These are phyloP conservation scores for Kazachstania bromeliacearum DNA, from an alignment of 805 yeast genomes.

Conservation along the genomic window DNA sequence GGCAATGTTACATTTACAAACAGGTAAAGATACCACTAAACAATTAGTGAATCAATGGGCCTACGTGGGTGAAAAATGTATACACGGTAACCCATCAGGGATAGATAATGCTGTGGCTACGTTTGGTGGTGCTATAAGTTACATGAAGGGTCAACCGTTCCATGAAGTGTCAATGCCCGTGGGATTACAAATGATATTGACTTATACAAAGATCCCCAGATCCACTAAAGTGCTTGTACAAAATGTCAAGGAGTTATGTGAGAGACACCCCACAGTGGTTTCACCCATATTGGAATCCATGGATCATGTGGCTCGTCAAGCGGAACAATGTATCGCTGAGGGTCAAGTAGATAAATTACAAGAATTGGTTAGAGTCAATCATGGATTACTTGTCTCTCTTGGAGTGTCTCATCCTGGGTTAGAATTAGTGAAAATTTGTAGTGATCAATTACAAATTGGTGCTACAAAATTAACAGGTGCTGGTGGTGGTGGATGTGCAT, in stretches of 20 bases:
- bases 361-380: conserved; percentile 70
- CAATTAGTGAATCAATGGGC: conserved; percentile 77
- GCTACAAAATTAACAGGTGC: conserved; percentile 95
- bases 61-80: conserved; percentile 86
- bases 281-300: conserved; percentile 63
- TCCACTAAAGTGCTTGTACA: conserved; percentile 79
- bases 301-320: conserved; percentile 46
- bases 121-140: conserved; percentile 91
- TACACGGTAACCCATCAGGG: conserved; percentile 95
- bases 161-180: conserved; percentile 8
- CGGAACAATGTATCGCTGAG: conserved; percentile 23
- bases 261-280: conserved; percentile 45
- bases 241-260: conserved; percentile 49
- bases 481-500: conserved; percentile 98
- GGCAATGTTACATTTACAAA: conserved; percentile 44
- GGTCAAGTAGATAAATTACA: conserved; percentile 16
- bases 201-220: conserved; percentile 82
- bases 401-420: conserved; percentile 93
- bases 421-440: conserved; percentile 60
- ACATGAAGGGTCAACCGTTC: conserved; percentile 43
- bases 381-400: conserved; percentile 72
- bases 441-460: conserved; percentile 61
- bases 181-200: conserved; percentile 52
- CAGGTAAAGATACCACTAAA: conserved; percentile 25
- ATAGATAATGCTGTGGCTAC: conserved; percentile 95